These are phyloP conservation scores for Globisporangium acanthophoron DNA, from an alignment of 352 stramenopile genomes.

Conservation along the genomic window DNA sequence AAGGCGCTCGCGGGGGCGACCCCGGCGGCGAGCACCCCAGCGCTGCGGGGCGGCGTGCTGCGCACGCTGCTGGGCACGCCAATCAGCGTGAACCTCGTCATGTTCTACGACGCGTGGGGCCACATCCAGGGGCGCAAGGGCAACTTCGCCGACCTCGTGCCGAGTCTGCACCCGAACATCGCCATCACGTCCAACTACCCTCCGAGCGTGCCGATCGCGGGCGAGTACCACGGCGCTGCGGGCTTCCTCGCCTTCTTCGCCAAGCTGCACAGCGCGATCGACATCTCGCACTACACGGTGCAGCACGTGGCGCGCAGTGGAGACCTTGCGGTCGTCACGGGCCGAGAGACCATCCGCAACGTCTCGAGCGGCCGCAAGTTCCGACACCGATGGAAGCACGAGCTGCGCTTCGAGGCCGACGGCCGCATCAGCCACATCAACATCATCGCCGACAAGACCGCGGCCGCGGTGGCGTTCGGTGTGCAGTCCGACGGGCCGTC, in stretches of 20 bases:
- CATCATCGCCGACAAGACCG: slow-evolving; percentile 79
- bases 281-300: slow-evolving; percentile 65
- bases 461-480: slow-evolving; percentile 69
- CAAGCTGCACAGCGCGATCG: slow-evolving; percentile 62
- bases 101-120: slow-evolving; percentile 76
- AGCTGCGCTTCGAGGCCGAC: slow-evolving; percentile 74
- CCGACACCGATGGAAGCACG: slow-evolving; percentile 80
- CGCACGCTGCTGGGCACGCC: slow-evolving; percentile 49
- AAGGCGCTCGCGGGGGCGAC: slow-evolving; percentile 5
- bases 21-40: too few species aligned
- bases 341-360: slow-evolving; percentile 74
- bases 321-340: slow-evolving; percentile 73
- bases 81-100: slow-evolving; percentile 50
- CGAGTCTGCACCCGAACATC: slow-evolving; percentile 72
- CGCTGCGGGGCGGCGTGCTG: slow-evolving; percentile 17
- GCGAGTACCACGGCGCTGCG: slow-evolving; percentile 59
- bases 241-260: slow-evolving; percentile 69
- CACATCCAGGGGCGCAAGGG: slow-evolving; percentile 67
- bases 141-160: slow-evolving; percentile 75
- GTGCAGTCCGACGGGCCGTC: slow-evolving; percentile 49
- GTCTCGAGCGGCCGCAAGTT: slow-evolving; percentile 61
- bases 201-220: slow-evolving; percentile 57
- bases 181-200: slow-evolving; percentile 76
- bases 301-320: slow-evolving; percentile 61
- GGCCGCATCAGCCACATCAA: slow-evolving; percentile 82